These are phyloP conservation scores for Lipomyces yarrowii DNA, from an alignment of 1,139 yeast species.

Conservation along the genomic window DNA sequence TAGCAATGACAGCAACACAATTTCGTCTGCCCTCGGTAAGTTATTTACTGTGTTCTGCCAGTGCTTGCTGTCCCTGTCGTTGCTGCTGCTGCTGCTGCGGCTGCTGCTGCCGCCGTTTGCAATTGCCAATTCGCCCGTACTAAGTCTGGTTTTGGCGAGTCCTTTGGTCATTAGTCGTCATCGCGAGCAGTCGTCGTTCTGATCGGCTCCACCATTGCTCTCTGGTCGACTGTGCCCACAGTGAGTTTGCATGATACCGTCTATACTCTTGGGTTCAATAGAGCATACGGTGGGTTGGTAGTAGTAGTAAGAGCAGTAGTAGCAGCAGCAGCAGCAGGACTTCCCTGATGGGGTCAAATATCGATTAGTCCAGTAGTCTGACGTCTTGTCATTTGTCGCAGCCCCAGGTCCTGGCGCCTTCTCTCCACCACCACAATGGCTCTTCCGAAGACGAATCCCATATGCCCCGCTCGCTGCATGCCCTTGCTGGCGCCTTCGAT, in stretches of 20 bases:
- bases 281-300: too few relatives aligned
- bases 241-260: neutral
- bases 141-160: neutral
- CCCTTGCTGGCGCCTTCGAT: neutral
- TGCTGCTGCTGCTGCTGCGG: conserved; percentile 4
- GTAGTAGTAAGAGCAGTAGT: neutral
- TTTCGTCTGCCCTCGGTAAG: conserved; percentile 12
- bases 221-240: neutral
- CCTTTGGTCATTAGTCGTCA: neutral
- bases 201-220: neutral
- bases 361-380: neutral
- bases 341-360: neutral
- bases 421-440: conserved; percentile 1
- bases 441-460: neutral
- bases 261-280: neutral
- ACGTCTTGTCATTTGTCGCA: neutral
- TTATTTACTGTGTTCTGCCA: neutral
- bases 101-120: neutral
- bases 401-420: neutral
- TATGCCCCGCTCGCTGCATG: neutral
- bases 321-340: neutral
- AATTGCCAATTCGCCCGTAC: neutral
- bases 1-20: conserved; percentile 10
- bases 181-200: neutral
- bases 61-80: neutral